Evolutionary conservation across 495 filamentous ascomycete species (phyloP).

Genomic region (Podospora tetraspora): DNA sequence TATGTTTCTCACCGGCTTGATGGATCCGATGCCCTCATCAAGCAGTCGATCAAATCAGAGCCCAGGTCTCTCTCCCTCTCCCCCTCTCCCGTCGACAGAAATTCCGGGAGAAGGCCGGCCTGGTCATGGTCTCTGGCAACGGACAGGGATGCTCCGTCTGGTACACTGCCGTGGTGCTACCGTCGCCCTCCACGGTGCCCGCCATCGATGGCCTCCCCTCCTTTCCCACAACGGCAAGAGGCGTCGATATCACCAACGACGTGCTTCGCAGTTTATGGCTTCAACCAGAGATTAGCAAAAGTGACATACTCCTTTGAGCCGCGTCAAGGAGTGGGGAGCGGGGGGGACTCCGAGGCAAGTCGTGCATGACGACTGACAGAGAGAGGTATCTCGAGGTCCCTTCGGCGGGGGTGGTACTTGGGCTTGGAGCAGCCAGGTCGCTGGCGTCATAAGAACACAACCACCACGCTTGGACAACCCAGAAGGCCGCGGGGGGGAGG

Average conservation of each 20-base stretch:
- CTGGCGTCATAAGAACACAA: background rate
- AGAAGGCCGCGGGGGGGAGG: background rate
- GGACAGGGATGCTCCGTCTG: background rate
- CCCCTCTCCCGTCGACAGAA: background rate
- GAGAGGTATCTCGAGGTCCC: background rate
- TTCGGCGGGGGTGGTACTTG: background rate
- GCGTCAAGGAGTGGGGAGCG: constrained; percentile 3
- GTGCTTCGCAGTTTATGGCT: background rate
- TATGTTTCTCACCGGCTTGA: background rate
- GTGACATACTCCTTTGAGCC: background rate
- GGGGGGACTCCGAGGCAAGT: background rate
- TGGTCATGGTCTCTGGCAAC: background rate
- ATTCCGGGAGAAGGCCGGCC: background rate
- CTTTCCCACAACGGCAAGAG: background rate
- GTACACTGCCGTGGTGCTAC: background rate
- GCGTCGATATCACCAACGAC: constrained; percentile 18
- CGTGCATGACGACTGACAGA: background rate
- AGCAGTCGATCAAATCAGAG: background rate
- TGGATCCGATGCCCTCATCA: background rate
- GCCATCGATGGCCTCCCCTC: background rate
- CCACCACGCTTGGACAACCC: background rate
- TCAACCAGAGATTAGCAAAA: constrained; percentile 5
- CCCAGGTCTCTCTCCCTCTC: background rate
- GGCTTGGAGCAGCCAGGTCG: background rate
- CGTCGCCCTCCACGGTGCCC: background rate